phyloP scores from a whole-genome alignment of 225 moss, liverwort and hornwort species.

The Bryum argenteum region DNA sequence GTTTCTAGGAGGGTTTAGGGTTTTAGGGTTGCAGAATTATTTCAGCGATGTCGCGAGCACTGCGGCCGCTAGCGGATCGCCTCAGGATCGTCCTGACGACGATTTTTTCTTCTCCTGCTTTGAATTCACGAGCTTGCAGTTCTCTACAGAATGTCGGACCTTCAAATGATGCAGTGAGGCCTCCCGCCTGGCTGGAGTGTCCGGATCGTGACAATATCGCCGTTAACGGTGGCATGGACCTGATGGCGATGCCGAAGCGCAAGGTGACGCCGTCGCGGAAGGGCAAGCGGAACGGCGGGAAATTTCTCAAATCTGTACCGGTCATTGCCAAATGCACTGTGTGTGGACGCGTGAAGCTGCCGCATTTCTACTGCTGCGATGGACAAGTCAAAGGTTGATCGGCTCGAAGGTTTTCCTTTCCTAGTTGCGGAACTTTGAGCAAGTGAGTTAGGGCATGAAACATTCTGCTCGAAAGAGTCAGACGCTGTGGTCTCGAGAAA shows the following conservation, averaged over 20 bases:
- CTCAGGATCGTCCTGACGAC: conserved; percentile 25
- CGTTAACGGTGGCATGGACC: conserved; percentile 47
- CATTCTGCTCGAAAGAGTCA: not conserved
- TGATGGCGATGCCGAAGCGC: conserved; percentile 95
- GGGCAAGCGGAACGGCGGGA: conserved; percentile 94
- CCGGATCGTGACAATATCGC: conserved; percentile 10
- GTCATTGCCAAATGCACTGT: conserved; percentile 92
- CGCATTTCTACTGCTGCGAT: conserved; percentile 91
- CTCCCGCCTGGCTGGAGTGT: conserved; percentile 30
- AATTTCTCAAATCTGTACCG: conserved; percentile 75
- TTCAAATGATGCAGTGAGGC: conserved; percentile 1
- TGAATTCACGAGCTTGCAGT: conserved; percentile 30
- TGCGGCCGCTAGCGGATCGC: conserved; percentile 45
- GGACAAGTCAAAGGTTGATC: conserved; percentile 66
- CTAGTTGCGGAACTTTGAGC: not conserved
- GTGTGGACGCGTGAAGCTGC: conserved; percentile 89
- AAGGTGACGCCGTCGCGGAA: conserved; percentile 96
- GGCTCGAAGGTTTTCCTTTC: not conserved
- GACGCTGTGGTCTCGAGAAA: not conserved
- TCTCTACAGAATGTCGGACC: conserved; percentile 17
- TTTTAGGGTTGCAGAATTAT: not conserved
- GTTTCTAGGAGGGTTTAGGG: not conserved
- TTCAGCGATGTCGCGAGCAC: conserved; percentile 39
- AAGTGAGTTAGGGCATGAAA: not conserved
- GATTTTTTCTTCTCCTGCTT: not conserved